A percentile compares a stretch with the other conserved stretches of the same genome.
phyloP scores from a whole-genome alignment of 495 filamentous ascomycete genomes.

The Penicillium waksmanii region DNA sequence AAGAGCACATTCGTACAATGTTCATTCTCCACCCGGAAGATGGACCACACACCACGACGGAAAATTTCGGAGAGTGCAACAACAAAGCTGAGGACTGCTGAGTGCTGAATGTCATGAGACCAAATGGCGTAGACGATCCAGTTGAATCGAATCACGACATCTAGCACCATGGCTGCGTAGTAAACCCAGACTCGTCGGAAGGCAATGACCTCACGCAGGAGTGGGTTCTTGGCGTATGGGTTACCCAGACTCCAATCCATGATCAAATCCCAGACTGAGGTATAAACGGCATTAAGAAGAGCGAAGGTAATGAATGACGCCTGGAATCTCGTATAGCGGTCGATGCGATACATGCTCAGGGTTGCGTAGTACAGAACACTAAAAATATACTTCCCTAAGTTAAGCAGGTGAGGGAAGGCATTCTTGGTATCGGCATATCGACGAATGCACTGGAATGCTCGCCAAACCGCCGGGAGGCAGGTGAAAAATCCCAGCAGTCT shows the following conservation, averaged over 20 bases:
- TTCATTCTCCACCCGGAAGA: slow-evolving; percentile 96
- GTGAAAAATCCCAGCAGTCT: slow-evolving; percentile 84
- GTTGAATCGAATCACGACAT: slow-evolving; percentile 88
- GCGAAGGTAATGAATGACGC: slow-evolving; percentile 80
- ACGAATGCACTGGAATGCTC: slow-evolving; percentile 85
- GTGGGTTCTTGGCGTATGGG: slow-evolving; percentile 65
- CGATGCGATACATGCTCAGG: slow-evolving; percentile 80
- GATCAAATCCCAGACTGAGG: slow-evolving; percentile 90
- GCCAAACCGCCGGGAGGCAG: slow-evolving; percentile 83
- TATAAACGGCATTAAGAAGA: slow-evolving; percentile 78
- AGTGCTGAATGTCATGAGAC: slow-evolving; percentile 75
- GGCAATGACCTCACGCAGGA: slow-evolving; percentile 79
- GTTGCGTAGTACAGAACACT: slow-evolving; percentile 79
- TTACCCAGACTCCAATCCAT: slow-evolving; percentile 95
- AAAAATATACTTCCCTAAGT: slow-evolving; percentile 88
- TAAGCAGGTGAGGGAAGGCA: slow-evolving; percentile 88
- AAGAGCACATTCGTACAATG: slow-evolving; percentile 86
- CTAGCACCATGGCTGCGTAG: slow-evolving; percentile 79
- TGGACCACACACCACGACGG: slow-evolving; percentile 82
- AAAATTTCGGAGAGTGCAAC: slow-evolving; percentile 76
- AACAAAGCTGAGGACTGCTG: slow-evolving; percentile 73
- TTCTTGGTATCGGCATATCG: slow-evolving; percentile 88
- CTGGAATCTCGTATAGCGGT: slow-evolving; percentile 56
- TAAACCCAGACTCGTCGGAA: slow-evolving; percentile 80
- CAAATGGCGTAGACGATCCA: slow-evolving; percentile 96